phyloP scores from a whole-genome alignment of 164 flowering plant species.

The Vitis rotundifolia region DNA sequence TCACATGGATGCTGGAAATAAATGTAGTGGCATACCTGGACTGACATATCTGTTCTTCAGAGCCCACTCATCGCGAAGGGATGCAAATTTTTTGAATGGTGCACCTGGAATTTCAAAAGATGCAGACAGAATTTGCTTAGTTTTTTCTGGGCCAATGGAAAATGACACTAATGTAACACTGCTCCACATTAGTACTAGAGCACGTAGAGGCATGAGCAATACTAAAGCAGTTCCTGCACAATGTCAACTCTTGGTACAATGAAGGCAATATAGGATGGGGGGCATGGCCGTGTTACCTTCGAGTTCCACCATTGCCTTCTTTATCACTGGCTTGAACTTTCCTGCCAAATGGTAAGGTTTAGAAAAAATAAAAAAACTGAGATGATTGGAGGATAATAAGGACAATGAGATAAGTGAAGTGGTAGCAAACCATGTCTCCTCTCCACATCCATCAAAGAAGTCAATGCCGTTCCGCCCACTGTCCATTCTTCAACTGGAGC shows the following conservation, averaged over 20 bases:
- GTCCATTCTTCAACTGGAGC: conserved; percentile 93
- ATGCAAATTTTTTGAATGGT: conserved; percentile 87
- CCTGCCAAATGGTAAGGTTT: conserved; percentile 42
- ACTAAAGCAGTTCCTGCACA: too few species aligned
- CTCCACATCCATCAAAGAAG: conserved; percentile 96
- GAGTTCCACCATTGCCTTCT: conserved; percentile 99
- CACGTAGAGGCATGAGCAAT: too few species aligned
- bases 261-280: too few species aligned
- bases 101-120: conserved; percentile 62
- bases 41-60: conserved; percentile 80
- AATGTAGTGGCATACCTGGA: conserved; percentile 43
- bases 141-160: background rate
- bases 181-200: too few species aligned
- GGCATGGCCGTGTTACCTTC: conserved; percentile 48
- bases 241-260: too few species aligned
- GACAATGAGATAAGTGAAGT: background rate
- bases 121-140: background rate
- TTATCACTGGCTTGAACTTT: conserved; percentile 97
- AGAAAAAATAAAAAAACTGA: background rate
- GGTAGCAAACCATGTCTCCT: conserved; percentile 84
- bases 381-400: background rate
- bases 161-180: too few species aligned
- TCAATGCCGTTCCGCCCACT: conserved; percentile 94
- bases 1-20: too few species aligned
- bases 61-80: conserved; percentile 88